Percentiles rank a stretch among this genome's conserved stretches.
Evolutionary conservation across 2,329 filamentous ascomycete genomes (phyloP).

Genomic region (Pseudocercospora ulei): DNA sequence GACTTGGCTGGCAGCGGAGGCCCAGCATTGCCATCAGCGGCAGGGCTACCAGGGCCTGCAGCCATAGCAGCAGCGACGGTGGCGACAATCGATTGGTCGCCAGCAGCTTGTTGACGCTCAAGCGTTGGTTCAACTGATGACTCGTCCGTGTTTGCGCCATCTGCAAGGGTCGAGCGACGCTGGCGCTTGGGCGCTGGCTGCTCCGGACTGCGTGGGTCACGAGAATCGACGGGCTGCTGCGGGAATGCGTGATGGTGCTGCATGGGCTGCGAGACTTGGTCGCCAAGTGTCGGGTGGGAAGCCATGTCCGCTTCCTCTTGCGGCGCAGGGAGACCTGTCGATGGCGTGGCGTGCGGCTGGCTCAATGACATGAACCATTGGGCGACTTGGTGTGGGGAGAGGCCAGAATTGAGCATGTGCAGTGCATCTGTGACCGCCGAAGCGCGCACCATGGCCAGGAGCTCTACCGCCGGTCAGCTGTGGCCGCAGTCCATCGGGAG

Average conservation of each 20-base stretch:
- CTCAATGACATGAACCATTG: background rate
- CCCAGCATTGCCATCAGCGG: background rate
- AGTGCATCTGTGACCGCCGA: background rate
- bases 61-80: background rate
- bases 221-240: background rate
- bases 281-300: background rate
- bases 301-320: background rate
- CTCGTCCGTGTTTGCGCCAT: background rate
- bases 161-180: background rate
- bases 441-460: background rate
- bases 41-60: background rate
- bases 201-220: background rate
- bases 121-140: background rate
- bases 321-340: background rate
- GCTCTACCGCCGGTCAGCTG: background rate
- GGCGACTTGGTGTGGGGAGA: background rate
- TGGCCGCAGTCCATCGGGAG: background rate
- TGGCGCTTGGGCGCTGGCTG: background rate
- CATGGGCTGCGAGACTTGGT: background rate
- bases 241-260: background rate
- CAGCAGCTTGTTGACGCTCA: background rate
- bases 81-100: background rate
- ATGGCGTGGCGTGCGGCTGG: background rate
- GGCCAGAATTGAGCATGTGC: background rate
- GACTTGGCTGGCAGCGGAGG: no score